Conservation (phyloP, 768 basidiomycete genomes). For the Pholiota microspora region DNA sequence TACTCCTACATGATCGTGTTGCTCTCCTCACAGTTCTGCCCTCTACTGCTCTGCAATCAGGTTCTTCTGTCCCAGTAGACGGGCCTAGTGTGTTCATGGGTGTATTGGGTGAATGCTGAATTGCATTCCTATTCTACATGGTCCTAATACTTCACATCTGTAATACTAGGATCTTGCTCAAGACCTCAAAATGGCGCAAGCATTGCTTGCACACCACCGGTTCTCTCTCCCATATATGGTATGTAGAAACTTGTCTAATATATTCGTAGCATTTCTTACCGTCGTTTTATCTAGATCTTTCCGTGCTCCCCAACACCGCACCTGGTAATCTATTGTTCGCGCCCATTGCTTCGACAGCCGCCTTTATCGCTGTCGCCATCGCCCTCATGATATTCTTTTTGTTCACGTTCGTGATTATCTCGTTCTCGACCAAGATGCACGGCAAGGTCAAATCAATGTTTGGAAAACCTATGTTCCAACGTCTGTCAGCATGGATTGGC, state of each 20-base stretch:
- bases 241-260: constrained; percentile 16
- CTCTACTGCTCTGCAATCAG: constrained; percentile 37
- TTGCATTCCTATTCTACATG: neutral
- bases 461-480: constrained; percentile 58
- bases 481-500: constrained; percentile 69
- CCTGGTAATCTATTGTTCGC: constrained; percentile 56
- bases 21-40: constrained; percentile 65
- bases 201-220: constrained; percentile 55
- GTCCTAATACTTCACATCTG: constrained; percentile 3
- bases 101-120: constrained; percentile 48
- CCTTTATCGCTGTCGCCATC: constrained; percentile 61
- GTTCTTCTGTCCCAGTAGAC: constrained; percentile 40
- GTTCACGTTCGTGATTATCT: constrained; percentile 60
- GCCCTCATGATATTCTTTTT: constrained; percentile 61
- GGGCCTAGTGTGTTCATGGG: constrained; percentile 72
- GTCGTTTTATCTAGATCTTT: constrained; percentile 46
- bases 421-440: constrained; percentile 64
- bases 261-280: neutral
- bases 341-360: constrained; percentile 52
- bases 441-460: constrained; percentile 46
- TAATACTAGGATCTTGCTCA: constrained; percentile 62
- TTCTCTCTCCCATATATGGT: constrained; percentile 65
- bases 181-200: constrained; percentile 44
- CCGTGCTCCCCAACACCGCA: constrained; percentile 54
- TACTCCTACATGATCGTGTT: constrained; percentile 60